These are phyloP conservation scores for Rhexocercosporidium sp. DNA, from an alignment of 2,329 filamentous ascomycete species.

Conservation along the genomic window DNA sequence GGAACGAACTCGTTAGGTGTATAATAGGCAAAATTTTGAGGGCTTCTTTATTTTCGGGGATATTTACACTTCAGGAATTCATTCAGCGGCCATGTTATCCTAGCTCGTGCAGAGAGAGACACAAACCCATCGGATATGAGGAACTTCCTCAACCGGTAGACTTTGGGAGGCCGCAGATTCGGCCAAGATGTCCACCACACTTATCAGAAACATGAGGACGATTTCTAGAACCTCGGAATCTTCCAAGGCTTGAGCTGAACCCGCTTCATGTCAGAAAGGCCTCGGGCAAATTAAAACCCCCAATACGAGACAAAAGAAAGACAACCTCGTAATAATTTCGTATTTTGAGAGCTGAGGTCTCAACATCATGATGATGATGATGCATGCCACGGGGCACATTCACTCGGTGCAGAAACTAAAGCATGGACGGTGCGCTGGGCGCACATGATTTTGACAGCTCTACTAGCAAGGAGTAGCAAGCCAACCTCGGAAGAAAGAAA, in stretches of 20 bases:
- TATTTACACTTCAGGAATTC: no score
- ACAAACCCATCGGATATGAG: no score
- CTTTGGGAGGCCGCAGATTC: no score
- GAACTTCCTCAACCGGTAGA: no score
- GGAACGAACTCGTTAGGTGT: not conserved
- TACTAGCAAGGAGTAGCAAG: slow-evolving; percentile 10
- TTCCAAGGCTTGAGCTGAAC: not conserved
- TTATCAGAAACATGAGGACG: not conserved
- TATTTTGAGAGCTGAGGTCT: no score
- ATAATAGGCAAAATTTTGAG: not conserved
- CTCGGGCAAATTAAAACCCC: no score
- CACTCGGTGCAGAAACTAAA: not conserved
- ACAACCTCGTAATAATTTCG: not conserved
- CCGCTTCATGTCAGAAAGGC: not conserved
- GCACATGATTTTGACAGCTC: not conserved
- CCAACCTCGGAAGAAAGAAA: not conserved
- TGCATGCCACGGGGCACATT: not conserved
- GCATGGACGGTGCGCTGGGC: not conserved
- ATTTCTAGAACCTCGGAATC: not conserved
- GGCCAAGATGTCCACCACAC: not conserved
- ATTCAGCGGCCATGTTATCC: not conserved
- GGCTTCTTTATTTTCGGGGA: not conserved
- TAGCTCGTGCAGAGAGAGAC: not conserved
- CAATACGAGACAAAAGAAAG: no score
- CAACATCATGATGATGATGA: not conserved